Evolutionary conservation across 164 flowering plant genomes (phyloP), one percentile per base, ranked within the genome.

Genomic region (Umbellularia californica): DNA sequence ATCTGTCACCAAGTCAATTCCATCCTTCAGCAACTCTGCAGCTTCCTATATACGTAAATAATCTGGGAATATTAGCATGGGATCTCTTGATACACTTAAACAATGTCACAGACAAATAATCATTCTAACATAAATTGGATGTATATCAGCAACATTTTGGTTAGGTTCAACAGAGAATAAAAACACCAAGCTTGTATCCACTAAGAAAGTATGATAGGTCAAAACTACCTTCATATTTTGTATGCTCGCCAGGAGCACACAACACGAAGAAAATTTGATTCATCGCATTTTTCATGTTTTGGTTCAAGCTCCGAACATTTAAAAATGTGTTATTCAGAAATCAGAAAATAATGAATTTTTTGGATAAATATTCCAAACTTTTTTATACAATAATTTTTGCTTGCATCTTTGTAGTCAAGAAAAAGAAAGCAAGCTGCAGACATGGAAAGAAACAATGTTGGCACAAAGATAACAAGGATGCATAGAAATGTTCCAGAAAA

Each of bases 1-100:
- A 83, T 95, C 99, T 7, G 92, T 79, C 66, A 89, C 79, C 85
- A 95, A 82, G 78, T 95, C 95, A 74, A 95, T 86, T 65, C 90
- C 97, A 83, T 91, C 99, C 81, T 91, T 91, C 24, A 95, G 92
- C 72, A 93, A 86, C 67, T 85, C 83, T 50, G 84, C 81, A 70
- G 93, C 92, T 75, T 95, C 98, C 98, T 95, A 86, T 23, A 69
- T 27, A 74, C 24, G 51, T 15, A 73, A 70, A 71, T 27, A 62
- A 9, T 24, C 20, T 66, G 58, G 17, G 27, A 70, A 41, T 24
- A 72, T 80, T 20, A 77, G 80, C 58, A 65, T 9, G 12, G 65
- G n/a, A n/a, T 70, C 63, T 50, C 9, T 68, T 50, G 22, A 12
- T 2, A 41, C 10, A 41, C 47, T 41, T 5, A 41, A 41, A 41